Evolutionary conservation across 2,329 filamentous ascomycete genomes (phyloP).

Genomic region (Rasamsonia emersonii): DNA sequence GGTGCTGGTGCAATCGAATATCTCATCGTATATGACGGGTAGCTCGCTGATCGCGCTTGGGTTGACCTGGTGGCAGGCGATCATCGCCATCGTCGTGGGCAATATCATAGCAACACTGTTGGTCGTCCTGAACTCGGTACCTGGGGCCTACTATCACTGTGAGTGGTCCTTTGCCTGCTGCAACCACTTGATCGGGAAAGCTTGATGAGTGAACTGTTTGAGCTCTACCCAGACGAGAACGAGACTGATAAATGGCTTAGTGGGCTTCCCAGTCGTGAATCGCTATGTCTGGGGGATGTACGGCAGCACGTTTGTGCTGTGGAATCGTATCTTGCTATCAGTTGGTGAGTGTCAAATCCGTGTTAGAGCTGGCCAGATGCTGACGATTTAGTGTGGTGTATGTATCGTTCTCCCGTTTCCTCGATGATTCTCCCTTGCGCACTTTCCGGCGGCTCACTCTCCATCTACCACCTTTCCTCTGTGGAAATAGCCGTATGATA

Average conservation of each 20-base stretch:
- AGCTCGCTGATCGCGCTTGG: slow-evolving; percentile 27
- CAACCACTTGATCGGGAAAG: too few relatives aligned
- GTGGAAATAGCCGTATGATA: too few relatives aligned
- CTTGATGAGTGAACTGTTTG: too few relatives aligned
- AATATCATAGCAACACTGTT: slow-evolving; percentile 31
- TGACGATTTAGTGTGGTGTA: slow-evolving; percentile 7
- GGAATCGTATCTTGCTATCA: slow-evolving; percentile 17
- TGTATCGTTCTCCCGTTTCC: not conserved
- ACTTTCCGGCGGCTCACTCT: too few relatives aligned
- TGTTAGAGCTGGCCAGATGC: not conserved
- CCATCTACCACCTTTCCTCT: too few relatives aligned
- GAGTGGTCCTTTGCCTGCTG: too few relatives aligned
- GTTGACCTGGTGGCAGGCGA: slow-evolving; percentile 25
- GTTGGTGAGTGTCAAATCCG: slow-evolving; percentile 27
- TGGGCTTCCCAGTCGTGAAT: slow-evolving; percentile 27
- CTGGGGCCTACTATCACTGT: slow-evolving; percentile 35
- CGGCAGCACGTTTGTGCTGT: slow-evolving; percentile 16
- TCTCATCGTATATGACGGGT: slow-evolving; percentile 24
- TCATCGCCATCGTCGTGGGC: slow-evolving; percentile 22
- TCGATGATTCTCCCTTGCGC: too few relatives aligned
- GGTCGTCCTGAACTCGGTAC: slow-evolving; percentile 37
- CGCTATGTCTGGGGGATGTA: slow-evolving; percentile 25
- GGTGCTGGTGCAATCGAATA: slow-evolving; percentile 40
- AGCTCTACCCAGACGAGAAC: too few relatives aligned
- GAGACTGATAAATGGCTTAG: not conserved